phyloP scores from a whole-genome alignment of 805 yeast species.

The Suhomyces emberorum region DNA sequence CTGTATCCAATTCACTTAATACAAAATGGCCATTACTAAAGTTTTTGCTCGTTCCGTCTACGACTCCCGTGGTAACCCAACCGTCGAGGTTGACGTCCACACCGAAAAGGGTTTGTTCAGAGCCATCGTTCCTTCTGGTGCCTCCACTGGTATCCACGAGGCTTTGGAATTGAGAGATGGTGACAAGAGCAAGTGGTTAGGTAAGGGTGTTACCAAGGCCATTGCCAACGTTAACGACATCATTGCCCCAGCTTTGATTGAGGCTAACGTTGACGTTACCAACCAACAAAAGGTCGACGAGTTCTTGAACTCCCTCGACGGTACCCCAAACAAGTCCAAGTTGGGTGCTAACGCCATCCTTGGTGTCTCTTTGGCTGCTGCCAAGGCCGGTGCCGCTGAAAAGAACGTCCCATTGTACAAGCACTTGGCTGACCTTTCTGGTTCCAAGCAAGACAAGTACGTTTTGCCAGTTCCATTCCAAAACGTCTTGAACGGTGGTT shows the following conservation, averaged over 20 bases:
- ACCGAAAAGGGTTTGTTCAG: constrained; percentile 93
- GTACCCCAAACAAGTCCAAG: constrained; percentile 96
- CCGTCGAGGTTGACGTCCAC: constrained; percentile 96
- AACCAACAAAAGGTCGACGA: constrained; percentile 86
- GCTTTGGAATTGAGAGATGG: constrained; percentile 98
- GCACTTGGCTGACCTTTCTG: constrained; percentile 81
- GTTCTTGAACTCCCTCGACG: constrained; percentile 84
- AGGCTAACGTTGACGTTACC: constrained; percentile 76
- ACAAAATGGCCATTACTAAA: constrained; percentile 77
- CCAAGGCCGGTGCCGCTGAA: constrained; percentile 98
- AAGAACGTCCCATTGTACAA: constrained; percentile 89
- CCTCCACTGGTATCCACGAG: constrained; percentile 98
- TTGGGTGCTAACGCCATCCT: constrained; percentile 98
- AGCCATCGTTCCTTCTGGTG: constrained; percentile 99
- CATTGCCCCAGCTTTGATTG: constrained; percentile 91
- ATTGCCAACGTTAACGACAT: constrained; percentile 91
- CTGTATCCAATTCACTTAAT: constrained; percentile 2
- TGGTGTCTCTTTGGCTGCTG: constrained; percentile 96
- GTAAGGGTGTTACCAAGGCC: constrained; percentile 98
- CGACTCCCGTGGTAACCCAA: constrained; percentile 99
- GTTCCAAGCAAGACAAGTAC: constrained; percentile 70
- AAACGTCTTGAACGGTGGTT: constrained; percentile 98
- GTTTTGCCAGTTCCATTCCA: constrained; percentile 99
- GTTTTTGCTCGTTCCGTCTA: constrained; percentile 94
- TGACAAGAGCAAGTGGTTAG: constrained; percentile 96